Percentiles rank a stretch among this genome's conserved stretches.
Conservation (phyloP, 306 rosid species). For the Delonix regia region DNA sequence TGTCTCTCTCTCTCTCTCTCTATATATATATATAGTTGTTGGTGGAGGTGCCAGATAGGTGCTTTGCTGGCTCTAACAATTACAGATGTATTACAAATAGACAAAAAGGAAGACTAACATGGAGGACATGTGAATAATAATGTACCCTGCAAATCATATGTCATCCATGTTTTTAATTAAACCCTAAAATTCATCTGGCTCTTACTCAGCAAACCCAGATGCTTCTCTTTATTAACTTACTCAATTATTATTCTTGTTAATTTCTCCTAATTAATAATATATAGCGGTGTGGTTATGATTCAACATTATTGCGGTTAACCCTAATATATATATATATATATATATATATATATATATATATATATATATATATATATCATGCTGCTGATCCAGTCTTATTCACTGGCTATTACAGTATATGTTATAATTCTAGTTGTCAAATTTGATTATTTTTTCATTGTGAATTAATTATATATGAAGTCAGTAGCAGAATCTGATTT, state of each 20-base stretch:
- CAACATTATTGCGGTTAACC: neutral
- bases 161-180: slow-evolving; percentile 28
- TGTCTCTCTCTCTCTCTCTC: neutral
- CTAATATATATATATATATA: neutral
- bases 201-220: neutral
- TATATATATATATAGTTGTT: neutral
- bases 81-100: slow-evolving; percentile 23
- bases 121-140: slow-evolving; percentile 37
- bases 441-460: neutral
- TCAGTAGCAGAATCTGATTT: neutral
- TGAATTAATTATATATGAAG: too few species aligned
- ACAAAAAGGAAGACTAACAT: slow-evolving; percentile 37
- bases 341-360: neutral
- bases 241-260: neutral
- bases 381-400: too few species aligned
- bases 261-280: neutral
- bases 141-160: slow-evolving; percentile 19
- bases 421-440: neutral
- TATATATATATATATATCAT: too few species aligned
- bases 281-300: neutral
- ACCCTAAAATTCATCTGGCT: slow-evolving; percentile 14
- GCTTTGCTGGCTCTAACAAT: slow-evolving; percentile 8
- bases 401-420: neutral
- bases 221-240: neutral
- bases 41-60: neutral